These are phyloP conservation scores for Galeopsis tetrahit DNA, from an alignment of 257 asterid species.

Conservation along the genomic window DNA sequence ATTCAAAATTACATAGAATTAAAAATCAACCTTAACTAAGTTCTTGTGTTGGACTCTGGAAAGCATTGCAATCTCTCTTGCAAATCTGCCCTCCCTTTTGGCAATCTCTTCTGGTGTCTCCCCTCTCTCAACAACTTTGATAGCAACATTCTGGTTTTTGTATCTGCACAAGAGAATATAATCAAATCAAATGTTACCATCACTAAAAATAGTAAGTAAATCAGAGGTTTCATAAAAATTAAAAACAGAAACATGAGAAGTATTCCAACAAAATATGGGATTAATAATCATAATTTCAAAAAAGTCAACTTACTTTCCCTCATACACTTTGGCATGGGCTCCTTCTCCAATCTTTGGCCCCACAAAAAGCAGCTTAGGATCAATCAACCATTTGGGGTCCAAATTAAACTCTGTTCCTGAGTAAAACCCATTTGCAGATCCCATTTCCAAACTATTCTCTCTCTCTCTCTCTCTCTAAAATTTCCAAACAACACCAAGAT, in stretches of 20 bases:
- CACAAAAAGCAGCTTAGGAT: slow-evolving; percentile 86
- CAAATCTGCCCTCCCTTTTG: slow-evolving; percentile 70
- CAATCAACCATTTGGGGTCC: slow-evolving; percentile 82
- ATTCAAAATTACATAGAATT: slow-evolving; percentile 20
- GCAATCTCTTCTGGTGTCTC: slow-evolving; percentile 77
- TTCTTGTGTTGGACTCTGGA: slow-evolving; percentile 92
- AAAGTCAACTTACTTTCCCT: slow-evolving; percentile 86
- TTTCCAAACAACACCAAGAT: slow-evolving; percentile 34
- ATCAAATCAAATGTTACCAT: too few species aligned
- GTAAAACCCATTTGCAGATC: slow-evolving; percentile 72
- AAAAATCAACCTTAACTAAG: slow-evolving; percentile 76
- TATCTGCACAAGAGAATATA: slow-evolving; percentile 44
- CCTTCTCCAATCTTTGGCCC: slow-evolving; percentile 99
- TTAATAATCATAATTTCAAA: background rate
- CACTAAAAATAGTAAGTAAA: background rate
- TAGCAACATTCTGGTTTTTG: slow-evolving; percentile 86
- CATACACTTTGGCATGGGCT: slow-evolving; percentile 96
- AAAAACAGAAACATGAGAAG: slow-evolving; percentile 12
- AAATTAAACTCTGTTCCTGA: slow-evolving; percentile 64
- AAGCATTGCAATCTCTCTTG: slow-evolving; percentile 85
- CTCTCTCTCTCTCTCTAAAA: slow-evolving; percentile 13
- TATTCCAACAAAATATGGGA: background rate
- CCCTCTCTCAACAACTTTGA: slow-evolving; percentile 76
- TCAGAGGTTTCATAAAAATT: background rate
- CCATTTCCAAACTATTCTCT: slow-evolving; percentile 49